Conservation (phyloP, 495 filamentous ascomycete genomes). For the Choiromyces venosus region DNA sequence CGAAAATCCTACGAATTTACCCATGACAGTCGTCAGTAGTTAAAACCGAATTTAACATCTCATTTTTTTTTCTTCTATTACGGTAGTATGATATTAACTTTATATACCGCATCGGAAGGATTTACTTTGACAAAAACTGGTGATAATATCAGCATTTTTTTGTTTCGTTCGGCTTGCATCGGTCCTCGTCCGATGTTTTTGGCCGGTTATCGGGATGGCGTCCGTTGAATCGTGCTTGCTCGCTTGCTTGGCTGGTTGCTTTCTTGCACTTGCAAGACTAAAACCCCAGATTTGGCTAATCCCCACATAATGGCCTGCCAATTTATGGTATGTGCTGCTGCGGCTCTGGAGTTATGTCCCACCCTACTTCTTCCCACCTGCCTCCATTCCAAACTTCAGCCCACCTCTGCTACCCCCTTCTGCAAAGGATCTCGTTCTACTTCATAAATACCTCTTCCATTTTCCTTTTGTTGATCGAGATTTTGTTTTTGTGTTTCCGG, state of each 20-base stretch:
- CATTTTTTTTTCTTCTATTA: too few relatives aligned
- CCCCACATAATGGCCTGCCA: not conserved
- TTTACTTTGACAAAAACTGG: not conserved
- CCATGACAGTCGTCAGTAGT: not conserved
- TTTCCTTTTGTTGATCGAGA: not conserved
- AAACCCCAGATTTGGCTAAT: conserved; percentile 26
- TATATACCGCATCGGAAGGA: not conserved
- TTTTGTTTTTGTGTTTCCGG: not conserved
- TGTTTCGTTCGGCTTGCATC: not conserved
- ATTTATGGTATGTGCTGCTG: not conserved
- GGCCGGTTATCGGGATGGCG: not conserved
- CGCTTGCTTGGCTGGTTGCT: too few relatives aligned
- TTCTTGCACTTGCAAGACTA: conserved; percentile 16
- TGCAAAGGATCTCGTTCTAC: not conserved
- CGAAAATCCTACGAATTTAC: not conserved
- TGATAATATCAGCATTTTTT: not conserved
- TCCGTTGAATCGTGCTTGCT: not conserved
- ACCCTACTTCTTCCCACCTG: not conserved
- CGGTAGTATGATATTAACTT: too few relatives aligned
- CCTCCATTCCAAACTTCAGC: not conserved
- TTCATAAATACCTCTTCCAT: not conserved
- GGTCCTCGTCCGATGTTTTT: not conserved
- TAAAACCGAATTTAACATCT: not conserved
- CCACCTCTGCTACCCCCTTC: not conserved
- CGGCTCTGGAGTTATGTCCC: not conserved